A percentile compares a stretch with the other conserved stretches of the same genome.
phyloP scores from a whole-genome alignment of 1,284 basidiomycete genomes.

The Ceratobasidium theobromae region DNA sequence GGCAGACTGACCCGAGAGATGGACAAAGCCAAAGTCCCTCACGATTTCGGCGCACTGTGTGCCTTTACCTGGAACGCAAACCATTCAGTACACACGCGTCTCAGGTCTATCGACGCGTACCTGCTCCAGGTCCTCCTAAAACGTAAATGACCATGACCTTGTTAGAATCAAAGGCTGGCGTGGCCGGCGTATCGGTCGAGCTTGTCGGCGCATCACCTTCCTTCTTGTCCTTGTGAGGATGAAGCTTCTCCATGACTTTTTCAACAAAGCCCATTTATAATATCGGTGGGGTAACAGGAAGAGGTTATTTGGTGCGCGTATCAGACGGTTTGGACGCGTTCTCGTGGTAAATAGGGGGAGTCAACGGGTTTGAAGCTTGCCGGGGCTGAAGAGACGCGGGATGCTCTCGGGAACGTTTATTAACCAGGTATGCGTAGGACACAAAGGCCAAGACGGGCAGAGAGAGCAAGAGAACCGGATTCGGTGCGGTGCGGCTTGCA shows the following conservation, averaged over 20 bases:
- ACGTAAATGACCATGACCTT: conserved; percentile 93
- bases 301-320: background rate
- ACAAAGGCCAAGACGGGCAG: conserved; percentile 58
- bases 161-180: conserved; percentile 58
- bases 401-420: conserved; percentile 56
- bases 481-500: conserved; percentile 60
- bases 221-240: conserved; percentile 39
- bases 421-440: conserved; percentile 57
- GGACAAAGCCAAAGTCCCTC: conserved; percentile 86
- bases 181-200: conserved; percentile 5
- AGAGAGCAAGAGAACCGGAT: conserved; percentile 61
- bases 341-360: conserved; percentile 57
- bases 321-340: background rate
- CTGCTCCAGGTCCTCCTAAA: conserved; percentile 95
- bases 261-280: conserved; percentile 53
- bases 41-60: conserved; percentile 92
- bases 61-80: conserved; percentile 79
- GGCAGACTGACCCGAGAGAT: conserved; percentile 77
- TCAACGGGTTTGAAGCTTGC: conserved; percentile 64
- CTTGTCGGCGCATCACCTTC: background rate
- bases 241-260: conserved; percentile 53
- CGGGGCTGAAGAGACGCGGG: conserved; percentile 64
- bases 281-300: background rate
- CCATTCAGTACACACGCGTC: background rate
- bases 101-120: conserved; percentile 46